Evolutionary conservation across 2,329 filamentous ascomycete species (phyloP).

Genomic region (Arthroderma sp.): DNA sequence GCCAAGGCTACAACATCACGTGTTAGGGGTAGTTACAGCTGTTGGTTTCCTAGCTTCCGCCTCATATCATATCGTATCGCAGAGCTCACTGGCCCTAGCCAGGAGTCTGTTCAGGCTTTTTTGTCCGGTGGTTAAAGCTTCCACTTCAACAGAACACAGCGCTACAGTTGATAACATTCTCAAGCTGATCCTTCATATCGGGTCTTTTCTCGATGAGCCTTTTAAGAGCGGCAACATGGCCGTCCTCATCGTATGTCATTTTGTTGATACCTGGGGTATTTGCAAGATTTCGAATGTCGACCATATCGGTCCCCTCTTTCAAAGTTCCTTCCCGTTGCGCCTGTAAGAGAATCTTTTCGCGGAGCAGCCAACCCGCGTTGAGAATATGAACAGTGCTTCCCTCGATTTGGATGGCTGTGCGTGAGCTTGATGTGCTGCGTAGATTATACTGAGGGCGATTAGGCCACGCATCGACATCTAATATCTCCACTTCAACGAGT

Average conservation of each 20-base stretch:
- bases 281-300: background rate
- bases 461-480: conserved; percentile 1
- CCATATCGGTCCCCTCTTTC: conserved; percentile 2
- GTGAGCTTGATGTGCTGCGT: background rate
- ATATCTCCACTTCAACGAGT: conserved; percentile 1
- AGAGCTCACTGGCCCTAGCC: too few relatives aligned
- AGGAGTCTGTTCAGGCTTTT: too few relatives aligned
- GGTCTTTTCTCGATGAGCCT: conserved; percentile 1
- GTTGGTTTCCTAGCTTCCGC: too few relatives aligned
- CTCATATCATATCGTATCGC: too few relatives aligned
- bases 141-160: background rate
- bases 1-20: too few relatives aligned
- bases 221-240: background rate
- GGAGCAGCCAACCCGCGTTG: conserved; percentile 2
- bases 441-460: conserved; percentile 2
- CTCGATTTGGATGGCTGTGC: background rate
- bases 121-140: too few relatives aligned
- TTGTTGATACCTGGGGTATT: background rate
- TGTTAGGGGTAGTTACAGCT: too few relatives aligned
- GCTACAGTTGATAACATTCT: conserved; percentile 1
- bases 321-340: conserved; percentile 1
- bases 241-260: background rate
- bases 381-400: background rate
- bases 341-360: conserved; percentile 1
- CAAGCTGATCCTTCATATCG: background rate